Evolutionary conservation across 352 stramenopile species (phyloP), one percentile per base, ranked within the genome.

Genomic region (Phytophthora sp.): DNA sequence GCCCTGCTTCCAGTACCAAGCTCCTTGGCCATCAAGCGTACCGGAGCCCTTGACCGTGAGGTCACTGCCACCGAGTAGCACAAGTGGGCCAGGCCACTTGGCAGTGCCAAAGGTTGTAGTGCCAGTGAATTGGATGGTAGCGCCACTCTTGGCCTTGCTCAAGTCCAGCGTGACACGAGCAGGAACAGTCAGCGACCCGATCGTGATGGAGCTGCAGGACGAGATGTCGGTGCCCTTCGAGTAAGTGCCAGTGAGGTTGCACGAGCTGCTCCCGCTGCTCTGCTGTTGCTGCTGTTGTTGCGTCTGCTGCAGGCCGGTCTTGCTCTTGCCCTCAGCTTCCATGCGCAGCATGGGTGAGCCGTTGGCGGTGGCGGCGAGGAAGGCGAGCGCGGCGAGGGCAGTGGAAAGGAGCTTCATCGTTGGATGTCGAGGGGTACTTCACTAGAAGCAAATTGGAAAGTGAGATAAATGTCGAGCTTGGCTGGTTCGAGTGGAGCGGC

Each of bases 1-100:
- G 13, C 59, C 62, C 21, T 77, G 55, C 31, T 64, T 57, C 69
- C 69, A 77, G 64, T 77, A 77, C 64, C 57, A 72, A 1, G 27
- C 12, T 9, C 69, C 65, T 30, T 75, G 65, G n/a, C 69, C 69
- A 13, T 77, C 69, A 4, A 77, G 56, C 1, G 46, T 72, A 11
- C 69, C 69, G 4, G 64, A 30, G 6, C 69, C 70, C 17, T 63
- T 41, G 26, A 76, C 62, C 17, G 39, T 54, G 4, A 61, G 53
- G 8, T 42, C 48, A 1, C 13, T 66, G 37, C 66, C 66, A 18
- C 55, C 48, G 15, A 78, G 37, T 6, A 52, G 37, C 18, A 78
- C 57, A 4, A 78, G 60, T 13, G 67, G 64, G 5, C 71, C 71
- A 9, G 45, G 56, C 66, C 66, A 79, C 42, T 61, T 55, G 20